Percentiles rank a stretch among this genome's conserved stretches.
Conservation (phyloP, 2,329 filamentous ascomycete species). For the Alternaria sp. region DNA sequence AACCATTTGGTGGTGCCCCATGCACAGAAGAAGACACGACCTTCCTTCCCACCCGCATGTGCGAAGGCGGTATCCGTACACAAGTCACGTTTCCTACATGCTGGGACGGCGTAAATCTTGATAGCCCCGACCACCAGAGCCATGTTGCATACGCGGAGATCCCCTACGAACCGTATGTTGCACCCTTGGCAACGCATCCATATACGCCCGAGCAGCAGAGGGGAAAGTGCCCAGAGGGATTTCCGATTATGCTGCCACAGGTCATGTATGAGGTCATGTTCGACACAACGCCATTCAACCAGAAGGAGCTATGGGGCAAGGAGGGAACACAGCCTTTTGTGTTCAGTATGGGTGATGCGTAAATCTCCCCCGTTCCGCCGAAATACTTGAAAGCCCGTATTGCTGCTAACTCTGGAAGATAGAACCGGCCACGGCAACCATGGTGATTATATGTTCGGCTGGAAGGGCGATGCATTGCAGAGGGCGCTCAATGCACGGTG, state of each 20-base stretch:
- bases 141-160: constrained; percentile 55
- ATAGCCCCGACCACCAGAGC: constrained; percentile 64
- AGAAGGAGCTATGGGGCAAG: constrained; percentile 32
- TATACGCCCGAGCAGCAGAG: constrained; percentile 33
- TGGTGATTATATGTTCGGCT: constrained; percentile 38
- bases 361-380: constrained; percentile 9
- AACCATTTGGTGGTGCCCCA: constrained; percentile 47
- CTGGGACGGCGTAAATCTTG: constrained; percentile 61
- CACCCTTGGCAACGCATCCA: constrained; percentile 25
- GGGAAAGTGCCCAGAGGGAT: constrained; percentile 53
- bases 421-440: constrained; percentile 41
- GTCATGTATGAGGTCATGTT: constrained; percentile 59
- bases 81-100: constrained; percentile 58
- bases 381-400: neutral
- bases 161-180: constrained; percentile 38
- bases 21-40: constrained; percentile 52
- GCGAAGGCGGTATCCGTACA: constrained; percentile 57
- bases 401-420: constrained; percentile 7
- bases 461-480: constrained; percentile 42
- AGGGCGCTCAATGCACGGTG: constrained; percentile 39
- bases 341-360: constrained; percentile 44
- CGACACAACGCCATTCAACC: constrained; percentile 49
- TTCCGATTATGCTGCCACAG: constrained; percentile 57
- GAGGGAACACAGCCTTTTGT: constrained; percentile 44
- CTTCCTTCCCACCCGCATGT: constrained; percentile 47